These are phyloP conservation scores for Termitomyces sp. DNA, from an alignment of 768 basidiomycete genomes.

Conservation along the genomic window DNA sequence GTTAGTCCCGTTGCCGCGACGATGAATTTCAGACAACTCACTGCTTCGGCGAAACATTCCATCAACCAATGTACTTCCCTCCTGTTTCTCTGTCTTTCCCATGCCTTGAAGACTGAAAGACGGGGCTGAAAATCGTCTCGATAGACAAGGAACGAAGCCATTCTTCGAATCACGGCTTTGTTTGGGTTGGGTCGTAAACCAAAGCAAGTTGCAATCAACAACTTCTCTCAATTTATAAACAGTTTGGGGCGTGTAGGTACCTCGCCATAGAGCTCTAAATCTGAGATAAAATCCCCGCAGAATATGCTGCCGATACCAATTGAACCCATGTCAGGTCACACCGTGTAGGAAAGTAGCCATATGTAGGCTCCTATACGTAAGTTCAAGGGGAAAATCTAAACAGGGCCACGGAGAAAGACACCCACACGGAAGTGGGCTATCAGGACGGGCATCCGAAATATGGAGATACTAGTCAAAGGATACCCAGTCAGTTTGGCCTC, in stretches of 20 bases:
- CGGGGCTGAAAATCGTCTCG: conserved; percentile 40
- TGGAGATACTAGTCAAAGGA: not conserved
- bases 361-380: not conserved
- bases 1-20: not conserved
- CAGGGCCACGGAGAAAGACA: too few relatives aligned
- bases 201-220: too few relatives aligned
- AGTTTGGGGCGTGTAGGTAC: not conserved
- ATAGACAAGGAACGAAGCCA: conserved; percentile 26
- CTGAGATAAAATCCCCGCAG: not conserved
- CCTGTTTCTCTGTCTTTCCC: conserved; percentile 48
- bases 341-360: not conserved
- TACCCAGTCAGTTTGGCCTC: not conserved
- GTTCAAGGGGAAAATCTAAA: not conserved
- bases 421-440: not conserved
- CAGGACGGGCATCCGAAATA: not conserved
- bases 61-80: conserved; percentile 45
- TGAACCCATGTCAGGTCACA: conserved; percentile 7
- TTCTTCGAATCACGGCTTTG: not conserved
- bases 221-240: not conserved
- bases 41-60: conserved; percentile 62
- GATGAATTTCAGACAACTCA: conserved; percentile 21
- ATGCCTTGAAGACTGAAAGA: conserved; percentile 35
- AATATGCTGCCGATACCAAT: not conserved
- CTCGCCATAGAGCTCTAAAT: not conserved
- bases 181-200: not conserved